Base-by-base conservation (phyloP, 139 green algal species). In the Tetratostichococcus sp. region DNA sequence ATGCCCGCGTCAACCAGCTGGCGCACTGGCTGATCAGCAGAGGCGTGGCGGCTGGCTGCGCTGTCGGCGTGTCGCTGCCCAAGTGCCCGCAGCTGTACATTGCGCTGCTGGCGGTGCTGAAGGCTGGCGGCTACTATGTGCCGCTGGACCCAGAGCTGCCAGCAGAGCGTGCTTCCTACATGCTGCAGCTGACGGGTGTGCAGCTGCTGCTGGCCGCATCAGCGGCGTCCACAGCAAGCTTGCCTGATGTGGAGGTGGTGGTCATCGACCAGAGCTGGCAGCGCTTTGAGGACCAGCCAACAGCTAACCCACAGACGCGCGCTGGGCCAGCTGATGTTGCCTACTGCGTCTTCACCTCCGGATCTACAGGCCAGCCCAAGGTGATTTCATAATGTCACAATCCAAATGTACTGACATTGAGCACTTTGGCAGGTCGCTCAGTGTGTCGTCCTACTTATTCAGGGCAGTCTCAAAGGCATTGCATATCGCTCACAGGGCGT, bases 311-410 rank as follows among this genome's bases (percentile, higher is more conserved):
- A 28, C 17, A 21, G n/a, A 30, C 4, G 35, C 73, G 42, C 26
- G 67, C 25, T 32, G 42, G 21, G 34, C 72, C 78, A 16, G 33
- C 32, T 25, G 25, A 85, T 43, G 42, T 85, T 3, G 81, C 82
- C n/a, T 89, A 90, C 79, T 76, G 84, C 67, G 86, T 89, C 67
- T 92, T 89, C 82, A 92, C 87, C 23, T 86, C 76, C 17, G 87
- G 87, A 26, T 85, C 78, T 0, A 92, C 87, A 1, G 87, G 87
- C 23, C 62, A 68, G 1, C 87, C 87, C 43, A 92, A 92, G 77
- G 84, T 62, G 50, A 17, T 2, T 8, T 8, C 39, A n/a, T n/a
- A n/a, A n/a, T 50, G 39, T 50, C 39, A 8, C 39, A 50, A 8
- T 14, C 14, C 8, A 50, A 50, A 82, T 43, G 74, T 86, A 28